Percentiles rank a stretch among this genome's conserved stretches.
These are phyloP conservation scores for Bacterosira constricta DNA, from an alignment of 108 stramenopile species.

Conservation along the genomic window DNA sequence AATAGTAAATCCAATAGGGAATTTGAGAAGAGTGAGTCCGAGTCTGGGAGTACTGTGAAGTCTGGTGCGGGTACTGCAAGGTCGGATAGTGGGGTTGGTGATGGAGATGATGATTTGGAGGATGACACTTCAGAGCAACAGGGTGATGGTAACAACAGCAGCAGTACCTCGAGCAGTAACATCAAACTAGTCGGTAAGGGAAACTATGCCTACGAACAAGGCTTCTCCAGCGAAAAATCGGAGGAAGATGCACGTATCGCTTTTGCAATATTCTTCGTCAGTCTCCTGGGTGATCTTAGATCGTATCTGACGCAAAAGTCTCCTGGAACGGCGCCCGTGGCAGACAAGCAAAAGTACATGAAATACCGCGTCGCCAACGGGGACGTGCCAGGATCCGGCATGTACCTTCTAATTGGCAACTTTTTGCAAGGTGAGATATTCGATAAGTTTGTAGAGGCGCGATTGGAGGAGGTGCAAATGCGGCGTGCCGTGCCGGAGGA, in stretches of 20 bases:
- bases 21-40: too few species aligned
- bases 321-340: conserved; percentile 31
- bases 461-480: conserved; percentile 40
- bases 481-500: conserved; percentile 35
- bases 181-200: conserved; percentile 42
- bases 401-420: conserved; percentile 34
- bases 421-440: conserved; percentile 40
- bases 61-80: neutral
- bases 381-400: conserved; percentile 38
- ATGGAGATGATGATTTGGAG: conserved; percentile 5
- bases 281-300: conserved; percentile 50
- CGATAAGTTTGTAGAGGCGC: conserved; percentile 31
- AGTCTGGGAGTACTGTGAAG: too few species aligned
- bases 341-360: conserved; percentile 51
- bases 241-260: conserved; percentile 53
- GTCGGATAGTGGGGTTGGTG: neutral
- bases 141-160: conserved; percentile 4
- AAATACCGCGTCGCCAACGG: conserved; percentile 31
- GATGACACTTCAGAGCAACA: conserved; percentile 15
- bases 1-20: neutral
- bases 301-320: conserved; percentile 34
- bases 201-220: conserved; percentile 36
- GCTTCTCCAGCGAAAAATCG: conserved; percentile 41
- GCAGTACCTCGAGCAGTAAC: conserved; percentile 1
- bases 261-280: conserved; percentile 48